Evolutionary conservation across 75 land plant species (phyloP).

Genomic region (Picea glauca): DNA sequence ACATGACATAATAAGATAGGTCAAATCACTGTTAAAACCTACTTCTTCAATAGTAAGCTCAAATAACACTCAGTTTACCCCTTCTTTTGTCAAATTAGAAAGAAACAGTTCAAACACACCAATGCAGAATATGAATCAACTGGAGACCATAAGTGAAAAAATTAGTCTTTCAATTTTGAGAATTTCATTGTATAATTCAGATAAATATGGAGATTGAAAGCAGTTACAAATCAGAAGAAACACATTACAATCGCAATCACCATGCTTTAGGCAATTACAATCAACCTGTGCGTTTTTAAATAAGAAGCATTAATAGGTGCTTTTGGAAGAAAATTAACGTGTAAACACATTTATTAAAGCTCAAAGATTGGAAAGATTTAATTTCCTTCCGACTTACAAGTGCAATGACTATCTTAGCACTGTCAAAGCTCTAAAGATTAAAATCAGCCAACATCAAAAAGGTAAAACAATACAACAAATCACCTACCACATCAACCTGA

Average conservation of each 20-base stretch:
- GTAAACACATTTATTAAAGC: not conserved
- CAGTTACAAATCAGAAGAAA: not conserved
- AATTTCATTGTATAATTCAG: not conserved
- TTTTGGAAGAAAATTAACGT: not conserved
- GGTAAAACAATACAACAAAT: not conserved
- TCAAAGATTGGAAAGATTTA: not conserved
- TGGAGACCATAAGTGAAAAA: not conserved
- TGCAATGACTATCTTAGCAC: not conserved
- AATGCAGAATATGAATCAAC: not conserved
- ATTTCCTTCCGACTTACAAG: not conserved
- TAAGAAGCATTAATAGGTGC: not conserved
- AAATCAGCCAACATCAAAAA: not conserved
- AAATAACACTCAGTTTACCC: not conserved
- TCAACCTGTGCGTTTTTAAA: not conserved
- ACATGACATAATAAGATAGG: not conserved
- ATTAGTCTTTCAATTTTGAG: not conserved
- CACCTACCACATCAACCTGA: conserved; percentile 73
- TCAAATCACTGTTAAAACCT: not conserved
- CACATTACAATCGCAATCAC: too few relatives aligned
- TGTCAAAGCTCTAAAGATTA: not conserved
- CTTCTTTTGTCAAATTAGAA: not conserved
- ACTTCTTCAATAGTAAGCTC: not conserved
- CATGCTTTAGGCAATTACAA: not conserved
- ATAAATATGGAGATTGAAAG: not conserved
- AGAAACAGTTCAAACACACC: not conserved